Conservation (phyloP, 1,284 basidiomycete species). For the Ceratobasidium sp. region DNA sequence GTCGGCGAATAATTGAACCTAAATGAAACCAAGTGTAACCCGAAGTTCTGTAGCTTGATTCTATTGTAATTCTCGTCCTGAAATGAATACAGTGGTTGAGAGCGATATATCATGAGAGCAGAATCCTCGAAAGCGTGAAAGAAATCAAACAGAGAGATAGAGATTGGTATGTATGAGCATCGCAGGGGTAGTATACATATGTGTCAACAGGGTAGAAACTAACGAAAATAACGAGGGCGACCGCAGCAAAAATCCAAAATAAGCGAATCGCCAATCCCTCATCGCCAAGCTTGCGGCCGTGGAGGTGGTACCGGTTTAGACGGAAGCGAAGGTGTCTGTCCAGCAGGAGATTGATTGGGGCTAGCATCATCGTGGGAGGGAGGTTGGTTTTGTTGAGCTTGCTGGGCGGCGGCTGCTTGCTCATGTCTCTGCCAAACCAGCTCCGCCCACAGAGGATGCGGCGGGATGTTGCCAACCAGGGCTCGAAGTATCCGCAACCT, state of each 20-base stretch:
- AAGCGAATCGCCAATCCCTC: neutral
- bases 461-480: constrained; percentile 85
- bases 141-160: neutral
- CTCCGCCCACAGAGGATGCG: constrained; percentile 91
- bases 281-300: constrained; percentile 31
- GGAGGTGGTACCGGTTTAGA: neutral
- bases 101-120: constrained; percentile 10
- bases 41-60: neutral
- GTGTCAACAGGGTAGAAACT: neutral
- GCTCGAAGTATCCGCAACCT: constrained; percentile 86
- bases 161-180: constrained; percentile 7
- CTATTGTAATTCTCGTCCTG: neutral
- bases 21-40: neutral
- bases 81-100: neutral
- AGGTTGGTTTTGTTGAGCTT: constrained; percentile 1
- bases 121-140: constrained; percentile 3
- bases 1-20: neutral
- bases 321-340: constrained; percentile 3
- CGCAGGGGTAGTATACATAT: constrained; percentile 25
- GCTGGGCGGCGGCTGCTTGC: constrained; percentile 51
- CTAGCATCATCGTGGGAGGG: too few relatives aligned
- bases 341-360: neutral
- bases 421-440: constrained; percentile 80
- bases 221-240: neutral
- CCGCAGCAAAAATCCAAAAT: neutral